Base-by-base conservation (phyloP, 805 yeast species). In the Metschnikowia hibisci region DNA sequence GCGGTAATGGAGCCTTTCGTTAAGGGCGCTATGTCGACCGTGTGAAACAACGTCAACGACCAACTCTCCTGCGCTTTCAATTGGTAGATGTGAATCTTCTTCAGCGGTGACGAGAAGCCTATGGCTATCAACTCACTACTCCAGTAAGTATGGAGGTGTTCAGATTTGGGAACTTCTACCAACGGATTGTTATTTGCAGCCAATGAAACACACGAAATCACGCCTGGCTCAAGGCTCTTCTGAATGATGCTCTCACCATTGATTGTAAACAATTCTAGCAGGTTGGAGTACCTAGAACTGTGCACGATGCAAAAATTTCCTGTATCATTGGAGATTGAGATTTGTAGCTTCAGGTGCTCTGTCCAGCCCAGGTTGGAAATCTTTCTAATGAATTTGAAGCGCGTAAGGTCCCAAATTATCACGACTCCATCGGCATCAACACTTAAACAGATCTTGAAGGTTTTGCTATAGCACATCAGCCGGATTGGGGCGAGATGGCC, bases 381-480 rank as follows among this genome's bases (percentile, higher is more conserved):
- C 36, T 55, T 56, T 43, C 86, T 61, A 3, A 84, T 73, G 33
- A 74, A 70, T 40, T 72, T 72, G 40, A 67, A 69, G 25, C 81
- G 57, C 2, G 80, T 71, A 31, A 80, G 51, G 53, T 87, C 87
- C 91, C 95, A 87, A 4, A 81, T 48, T 14, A 72, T 71, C 2
- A 80, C 76, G 2, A 59, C 58, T 0, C 95, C 91, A 7, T 58
- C 64, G 0, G 42, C 52, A 55, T 84, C 88, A 18, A 78, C 58
- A 46, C 83, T 76, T 10, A 82, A 47, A 8, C 83, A 66, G 3
- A 74, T 58, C 41, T 82, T 80, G 55, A 71, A 82, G 32, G 78
- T 74, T 6, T 71, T 63, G 20, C 82, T 74, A 26, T 71, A 68
- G 30, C 66, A 63, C 20, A 87, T 55, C n/a, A 69, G 67, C 12